Conservation (phyloP, 768 basidiomycete species). For the Plicaturopsis crispa region DNA sequence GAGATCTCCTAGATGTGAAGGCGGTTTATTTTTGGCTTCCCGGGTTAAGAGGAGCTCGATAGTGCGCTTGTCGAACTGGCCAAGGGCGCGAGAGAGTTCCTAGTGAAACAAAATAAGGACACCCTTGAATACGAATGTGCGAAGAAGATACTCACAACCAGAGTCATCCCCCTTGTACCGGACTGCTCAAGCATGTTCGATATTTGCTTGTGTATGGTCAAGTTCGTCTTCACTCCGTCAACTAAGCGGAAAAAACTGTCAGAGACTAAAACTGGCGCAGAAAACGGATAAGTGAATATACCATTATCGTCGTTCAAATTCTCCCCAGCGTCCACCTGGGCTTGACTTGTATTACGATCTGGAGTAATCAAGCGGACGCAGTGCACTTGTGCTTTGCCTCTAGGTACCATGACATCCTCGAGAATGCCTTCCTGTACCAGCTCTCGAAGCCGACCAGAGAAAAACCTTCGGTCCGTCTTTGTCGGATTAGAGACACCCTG, state of each 20-base stretch:
- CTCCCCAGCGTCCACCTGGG: constrained; percentile 34
- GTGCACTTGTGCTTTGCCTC: constrained; percentile 37
- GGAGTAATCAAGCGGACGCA: constrained; percentile 59
- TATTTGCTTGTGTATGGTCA: constrained; percentile 75
- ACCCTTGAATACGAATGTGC: constrained; percentile 6
- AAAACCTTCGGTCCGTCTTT: constrained; percentile 76
- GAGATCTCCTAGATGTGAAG: constrained; percentile 66
- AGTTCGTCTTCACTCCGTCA: constrained; percentile 41
- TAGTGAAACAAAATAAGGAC: constrained; percentile 20
- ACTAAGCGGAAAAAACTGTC: not conserved
- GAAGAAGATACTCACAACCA: constrained; percentile 40
- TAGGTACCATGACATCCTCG: constrained; percentile 65
- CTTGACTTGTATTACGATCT: constrained; percentile 22
- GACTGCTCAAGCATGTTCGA: constrained; percentile 65
- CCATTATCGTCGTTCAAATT: constrained; percentile 27
- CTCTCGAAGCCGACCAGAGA: constrained; percentile 66
- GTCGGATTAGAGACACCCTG: constrained; percentile 74
- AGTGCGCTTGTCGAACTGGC: constrained; percentile 72
- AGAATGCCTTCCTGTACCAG: constrained; percentile 67
- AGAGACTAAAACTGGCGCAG: not conserved
- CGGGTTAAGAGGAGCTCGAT: constrained; percentile 75
- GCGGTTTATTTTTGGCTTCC: constrained; percentile 55
- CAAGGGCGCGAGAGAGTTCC: constrained; percentile 58
- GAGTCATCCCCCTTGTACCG: constrained; percentile 61
- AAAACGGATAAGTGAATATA: constrained; percentile 14